Conservation (phyloP, 2,329 filamentous ascomycete genomes). For the Hymenoscyphus repandus region DNA sequence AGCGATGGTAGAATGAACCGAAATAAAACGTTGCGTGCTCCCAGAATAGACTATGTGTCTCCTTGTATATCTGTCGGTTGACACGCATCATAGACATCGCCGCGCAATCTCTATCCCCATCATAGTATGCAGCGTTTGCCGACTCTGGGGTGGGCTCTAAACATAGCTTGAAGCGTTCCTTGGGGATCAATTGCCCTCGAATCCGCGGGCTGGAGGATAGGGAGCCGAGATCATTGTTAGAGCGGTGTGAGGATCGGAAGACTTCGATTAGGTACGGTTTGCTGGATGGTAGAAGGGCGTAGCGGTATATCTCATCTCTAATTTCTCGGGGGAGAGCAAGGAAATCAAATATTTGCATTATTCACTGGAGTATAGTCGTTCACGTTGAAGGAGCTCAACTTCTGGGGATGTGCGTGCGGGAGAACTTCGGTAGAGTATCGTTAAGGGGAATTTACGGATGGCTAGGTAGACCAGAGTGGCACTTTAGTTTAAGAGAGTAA, state of each 20-base stretch:
- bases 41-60: constrained; percentile 20
- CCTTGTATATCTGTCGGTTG: constrained; percentile 21
- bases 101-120: background rate
- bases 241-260: background rate
- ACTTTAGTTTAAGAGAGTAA: too few relatives aligned
- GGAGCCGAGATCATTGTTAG: background rate
- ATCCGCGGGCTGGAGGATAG: background rate
- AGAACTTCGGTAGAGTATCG: too few relatives aligned
- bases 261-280: constrained; percentile 1
- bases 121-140: background rate
- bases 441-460: too few relatives aligned
- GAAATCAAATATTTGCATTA: too few relatives aligned
- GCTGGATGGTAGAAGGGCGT: constrained; percentile 4
- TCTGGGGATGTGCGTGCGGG: too few relatives aligned
- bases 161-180: background rate
- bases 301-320: constrained; percentile 14
- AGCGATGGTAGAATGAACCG: background rate
- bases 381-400: too few relatives aligned
- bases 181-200: background rate
- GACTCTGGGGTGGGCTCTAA: too few relatives aligned
- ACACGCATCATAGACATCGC: constrained; percentile 17
- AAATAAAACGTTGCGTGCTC: constrained; percentile 13
- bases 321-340: constrained; percentile 15
- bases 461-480: too few relatives aligned
- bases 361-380: too few relatives aligned